Base-by-base conservation (phyloP, 768 basidiomycete species). In the Sarcodon sp. region DNA sequence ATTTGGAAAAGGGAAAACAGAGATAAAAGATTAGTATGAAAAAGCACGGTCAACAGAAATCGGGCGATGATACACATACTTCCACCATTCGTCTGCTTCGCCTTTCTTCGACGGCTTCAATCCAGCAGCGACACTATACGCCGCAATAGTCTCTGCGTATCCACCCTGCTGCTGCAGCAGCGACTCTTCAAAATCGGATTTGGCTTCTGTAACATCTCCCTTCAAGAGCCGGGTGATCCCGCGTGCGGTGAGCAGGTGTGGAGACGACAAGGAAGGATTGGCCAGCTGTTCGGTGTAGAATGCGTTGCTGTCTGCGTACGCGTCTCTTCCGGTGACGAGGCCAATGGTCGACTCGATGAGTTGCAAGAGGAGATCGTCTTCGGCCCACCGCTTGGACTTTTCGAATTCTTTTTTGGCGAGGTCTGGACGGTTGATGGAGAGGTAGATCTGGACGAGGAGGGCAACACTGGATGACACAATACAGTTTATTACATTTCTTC, bases 331-430 rank as follows among this genome's bases (percentile, higher is more conserved):
- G 4, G 84, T 83, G 33, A 77, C 77, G 47, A 90, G 72, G 31
- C 81, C 79, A 49, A 89, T 80, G 16, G 73, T 79, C 11, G 91
- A 83, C 67, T 97, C 92, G 51, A 92, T 89, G 53, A 83, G 75
- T 59, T 94, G 91, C 15, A 97, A 69, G 35, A 97, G 74, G 13
- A 90, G 75, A 57, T 91, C 85, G 61, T 96, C 92, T 60, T 92
- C 91, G 6, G 87, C 87, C 72, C 81, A 87, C 47, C 73, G 76
- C 64, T 91, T 85, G 21, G 88, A 86, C 18, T 80, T 75, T 33
- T 87, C 82, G 59, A 88, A 83, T 57, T 88, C 83, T 58, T 81
- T 86, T 64, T 81, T 85, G 27, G 92, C 92, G 35, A 92, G 76
- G 66, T 88, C 90, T 33, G 82, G 69, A 37, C 92, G 82, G 61